Evolutionary conservation across 2,329 filamentous ascomycete genomes (phyloP), one percentile per base, ranked within the genome.

Genomic region (Ophiostoma sp.): DNA sequence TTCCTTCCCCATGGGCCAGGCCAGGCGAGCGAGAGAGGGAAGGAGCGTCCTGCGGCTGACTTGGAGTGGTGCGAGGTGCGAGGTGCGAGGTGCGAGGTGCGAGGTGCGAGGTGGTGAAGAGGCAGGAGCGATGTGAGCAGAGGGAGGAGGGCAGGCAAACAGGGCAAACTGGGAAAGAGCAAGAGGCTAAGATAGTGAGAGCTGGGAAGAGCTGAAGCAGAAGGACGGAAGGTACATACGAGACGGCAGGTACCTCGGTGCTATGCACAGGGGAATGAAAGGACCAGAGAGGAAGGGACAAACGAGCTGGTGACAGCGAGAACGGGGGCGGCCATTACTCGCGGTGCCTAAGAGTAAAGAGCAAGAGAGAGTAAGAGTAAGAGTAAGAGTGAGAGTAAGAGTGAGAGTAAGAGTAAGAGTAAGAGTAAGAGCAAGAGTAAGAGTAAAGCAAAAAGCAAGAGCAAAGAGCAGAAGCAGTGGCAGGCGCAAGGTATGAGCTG

Each of bases 121-220:
- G 49, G 49, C 18, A 55, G 49, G 49, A 2, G 18, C 49, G 7
- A 55, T 55, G 49, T 27, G 27, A 27, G 27, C 27, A 27, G 27
- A 27, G 27, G 27, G 27, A 55, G 27, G 49, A 55, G 18, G 49
- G 2, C n/a, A 27, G 27, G 18, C 27, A 27, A 27, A 27, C 27
- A 55, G 49, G 49, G 49, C 49, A 55, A 55, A 55, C 27, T 55
- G 27, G 49, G 49, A 27, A 55, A 55, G n/a, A 55, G 27, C 47
- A 7, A 52, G 5, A 1, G 8, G 14, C 18, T 36, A 11, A 55
- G 18, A 55, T 3, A 55, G 9, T 4, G 45, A 47, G 45, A 16
- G 27, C 27, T 27, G 27, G 27, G 27, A 27, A 27, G 45, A 47
- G 14, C 5, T 5, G 45, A n/a, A 12, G 45, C 45, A 47, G 27